Conservation (phyloP, 1,284 basidiomycete genomes). For the Ceratobasidium sp. region DNA sequence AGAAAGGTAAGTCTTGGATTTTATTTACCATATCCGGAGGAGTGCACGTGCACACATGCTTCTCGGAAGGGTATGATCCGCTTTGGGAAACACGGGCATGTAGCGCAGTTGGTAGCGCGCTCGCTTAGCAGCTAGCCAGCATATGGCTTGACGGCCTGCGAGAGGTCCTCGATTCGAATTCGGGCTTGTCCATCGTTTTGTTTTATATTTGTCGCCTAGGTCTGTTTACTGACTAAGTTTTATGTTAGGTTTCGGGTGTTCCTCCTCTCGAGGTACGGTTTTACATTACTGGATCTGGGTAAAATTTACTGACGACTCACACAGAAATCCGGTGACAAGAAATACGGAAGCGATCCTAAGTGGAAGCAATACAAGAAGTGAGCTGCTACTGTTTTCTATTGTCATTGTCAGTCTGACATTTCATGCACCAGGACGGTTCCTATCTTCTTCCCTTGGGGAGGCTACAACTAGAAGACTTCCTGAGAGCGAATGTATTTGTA, state of each 20-base stretch:
- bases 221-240: conserved; percentile 33
- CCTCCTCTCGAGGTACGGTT: conserved; percentile 69
- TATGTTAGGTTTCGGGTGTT: conserved; percentile 67
- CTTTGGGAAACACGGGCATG: conserved; percentile 14
- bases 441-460: conserved; percentile 57
- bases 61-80: not conserved
- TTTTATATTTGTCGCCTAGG: conserved; percentile 9
- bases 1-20: conserved; percentile 58
- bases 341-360: conserved; percentile 69
- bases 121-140: conserved; percentile 1
- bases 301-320: conserved; percentile 34
- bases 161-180: not conserved
- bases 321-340: conserved; percentile 67
- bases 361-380: conserved; percentile 77
- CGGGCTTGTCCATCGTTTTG: not conserved
- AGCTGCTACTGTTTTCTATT: conserved; percentile 42
- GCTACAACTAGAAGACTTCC: conserved; percentile 7
- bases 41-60: not conserved
- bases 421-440: conserved; percentile 50
- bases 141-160: not conserved
- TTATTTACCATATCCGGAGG: conserved; percentile 1
- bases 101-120: conserved; percentile 8
- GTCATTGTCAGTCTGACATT: conserved; percentile 6
- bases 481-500: not conserved
- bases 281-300: no score